Evolutionary conservation across 805 yeast species (phyloP).

Genomic region (Saturnispora gosingensis): DNA sequence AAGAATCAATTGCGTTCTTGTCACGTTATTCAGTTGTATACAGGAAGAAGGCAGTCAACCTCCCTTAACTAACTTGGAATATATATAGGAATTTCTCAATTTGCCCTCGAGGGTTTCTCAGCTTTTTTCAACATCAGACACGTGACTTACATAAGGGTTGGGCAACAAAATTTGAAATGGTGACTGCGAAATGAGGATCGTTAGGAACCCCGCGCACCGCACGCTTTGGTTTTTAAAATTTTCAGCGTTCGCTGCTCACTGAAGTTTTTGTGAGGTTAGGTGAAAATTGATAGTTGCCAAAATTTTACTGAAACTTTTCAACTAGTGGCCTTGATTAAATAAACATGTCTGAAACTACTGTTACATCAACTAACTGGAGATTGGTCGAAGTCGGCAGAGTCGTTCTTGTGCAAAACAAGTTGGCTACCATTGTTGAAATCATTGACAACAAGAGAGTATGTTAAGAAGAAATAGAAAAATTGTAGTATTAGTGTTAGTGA

Average conservation of each 20-base stretch:
- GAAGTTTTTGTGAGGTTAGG: neutral
- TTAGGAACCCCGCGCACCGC: slow-evolving; percentile 5
- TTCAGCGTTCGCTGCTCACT: neutral
- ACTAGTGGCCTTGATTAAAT: neutral
- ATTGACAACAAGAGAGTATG: slow-evolving; percentile 98
- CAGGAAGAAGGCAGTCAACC: neutral
- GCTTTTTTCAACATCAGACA: neutral
- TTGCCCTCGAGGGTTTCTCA: neutral
- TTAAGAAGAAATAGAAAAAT: slow-evolving; percentile 15
- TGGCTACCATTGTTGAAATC: slow-evolving; percentile 97
- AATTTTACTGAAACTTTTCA: neutral
- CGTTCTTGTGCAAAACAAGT: slow-evolving; percentile 85
- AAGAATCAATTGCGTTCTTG: neutral
- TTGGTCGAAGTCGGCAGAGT: slow-evolving; percentile 99
- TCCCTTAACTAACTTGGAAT: no score
- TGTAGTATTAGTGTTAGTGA: neutral
- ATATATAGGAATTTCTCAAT: no score
- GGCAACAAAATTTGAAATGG: neutral
- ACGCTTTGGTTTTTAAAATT: neutral
- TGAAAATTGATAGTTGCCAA: neutral
- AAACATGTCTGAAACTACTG: slow-evolving; percentile 49
- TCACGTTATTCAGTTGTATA: neutral
- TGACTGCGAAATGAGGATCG: neutral
- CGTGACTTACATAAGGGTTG: slow-evolving; percentile 4
- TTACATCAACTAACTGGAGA: slow-evolving; percentile 98